phyloP scores from a whole-genome alignment of 2,329 filamentous ascomycete genomes.

The Fusarium brevicatenulatum region DNA sequence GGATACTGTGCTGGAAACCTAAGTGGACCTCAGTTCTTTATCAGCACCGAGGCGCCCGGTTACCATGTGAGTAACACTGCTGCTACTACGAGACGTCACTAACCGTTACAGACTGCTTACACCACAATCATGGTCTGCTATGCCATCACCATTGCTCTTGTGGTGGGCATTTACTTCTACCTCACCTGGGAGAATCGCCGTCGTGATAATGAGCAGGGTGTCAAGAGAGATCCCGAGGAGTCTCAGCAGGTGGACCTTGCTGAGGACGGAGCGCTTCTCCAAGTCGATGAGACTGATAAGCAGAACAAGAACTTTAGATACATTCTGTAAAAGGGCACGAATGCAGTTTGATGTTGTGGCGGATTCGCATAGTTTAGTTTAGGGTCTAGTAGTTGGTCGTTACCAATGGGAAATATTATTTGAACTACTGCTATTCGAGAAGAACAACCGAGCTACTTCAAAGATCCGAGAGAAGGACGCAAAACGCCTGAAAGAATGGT shows the following conservation, averaged over 20 bases:
- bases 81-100: background rate
- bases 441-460: rapidly evolving
- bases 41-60: background rate
- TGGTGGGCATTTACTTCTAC: slow-evolving; percentile 2
- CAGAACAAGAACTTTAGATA: slow-evolving; percentile 15
- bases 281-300: slow-evolving; percentile 9
- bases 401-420: rapidly evolving
- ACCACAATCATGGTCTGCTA: slow-evolving; percentile 6
- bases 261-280: background rate
- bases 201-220: slow-evolving; percentile 8
- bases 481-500: rapidly evolving
- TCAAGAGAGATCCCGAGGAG: slow-evolving; percentile 9
- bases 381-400: background rate
- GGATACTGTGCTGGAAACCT: slow-evolving; percentile 17
- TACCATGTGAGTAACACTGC: background rate
- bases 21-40: slow-evolving; percentile 10
- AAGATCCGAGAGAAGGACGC: rapidly evolving
- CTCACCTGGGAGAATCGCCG: slow-evolving; percentile 2
- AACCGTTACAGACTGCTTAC: background rate
- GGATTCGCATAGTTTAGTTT: background rate
- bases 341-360: rapidly evolving
- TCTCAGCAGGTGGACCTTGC: background rate
- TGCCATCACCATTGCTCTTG: background rate
- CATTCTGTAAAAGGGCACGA: background rate
- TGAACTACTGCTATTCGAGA: rapidly evolving